Evolutionary conservation across 306 rosid genomes (phyloP), one percentile per base, ranked within the genome.

Genomic region (Sphenostylis stenocarpa): DNA sequence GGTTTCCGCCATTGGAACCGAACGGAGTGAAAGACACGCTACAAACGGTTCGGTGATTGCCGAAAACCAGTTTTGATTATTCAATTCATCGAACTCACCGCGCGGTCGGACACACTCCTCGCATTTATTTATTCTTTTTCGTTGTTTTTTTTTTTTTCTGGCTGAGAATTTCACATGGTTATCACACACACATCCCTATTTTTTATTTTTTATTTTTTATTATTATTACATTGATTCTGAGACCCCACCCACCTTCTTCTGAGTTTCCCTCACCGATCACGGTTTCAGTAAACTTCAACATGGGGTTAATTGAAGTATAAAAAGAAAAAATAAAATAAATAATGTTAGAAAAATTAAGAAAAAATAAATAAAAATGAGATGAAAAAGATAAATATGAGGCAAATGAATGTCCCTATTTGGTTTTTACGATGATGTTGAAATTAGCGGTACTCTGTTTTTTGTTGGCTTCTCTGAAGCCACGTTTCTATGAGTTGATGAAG

Each of bases 1-100:
- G 6, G 90, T 58, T 69, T 90, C 97, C 49, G 93, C 95, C 98
- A 92, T 90, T 36, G 78, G 53, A 36, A 48, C 24, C 29, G 57
- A 64, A 16, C 31, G 43, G 72, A 57, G 69, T 78, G 21, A 75
- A 15, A 23, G 24, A 76, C 73, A 80, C 70, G 79, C 84, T 83
- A 76, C 81, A 72, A 38, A 2, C 13, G 10, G 21, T 51, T 17
- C 24, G 24, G 24, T 19, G 29, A 53, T 14, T 0, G 74, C 28
- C 6, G 19, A n/a, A 36, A 38, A 3, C 19, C 1, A 4, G 41
- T 8, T 77, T 70, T 23, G 31, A 49, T 55, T 7, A 15, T 55
- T 52, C 57, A 16, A 16, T 47, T 55, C 64, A 10, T 57, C 57
- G 66, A 21, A 34, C 45, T 33, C 43, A 57, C 56, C 56, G 70